Base-by-base conservation (phyloP, 1,284 basidiomycete genomes). In the Serendipita sp. region DNA sequence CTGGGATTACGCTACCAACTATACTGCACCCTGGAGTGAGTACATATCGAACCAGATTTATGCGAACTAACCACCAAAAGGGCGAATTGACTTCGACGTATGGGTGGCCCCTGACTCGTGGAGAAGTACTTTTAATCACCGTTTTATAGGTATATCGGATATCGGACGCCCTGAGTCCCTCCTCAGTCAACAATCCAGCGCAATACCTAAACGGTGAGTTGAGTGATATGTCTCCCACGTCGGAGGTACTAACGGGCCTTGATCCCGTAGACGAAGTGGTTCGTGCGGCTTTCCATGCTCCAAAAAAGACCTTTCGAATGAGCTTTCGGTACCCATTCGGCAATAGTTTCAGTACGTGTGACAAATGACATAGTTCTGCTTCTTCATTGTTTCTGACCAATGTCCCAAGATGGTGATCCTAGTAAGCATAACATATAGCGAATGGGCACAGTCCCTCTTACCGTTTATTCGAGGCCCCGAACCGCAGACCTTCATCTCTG, bases 1-100 rank as follows among this genome's bases (percentile, higher is more conserved):
- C 68, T 66, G 81, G 41, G 82, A 84, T 68, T 84, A 84, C 66
- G 80, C 82, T 17, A 60, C 79, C 65, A 84, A 85, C 68, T 84
- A 74, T 67, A 81, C 78, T 0, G 82, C 77, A 67, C 85, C 85
- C 1, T 87, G 83, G 84, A 81, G 83, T 85, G 70, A 64, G 81
- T 73, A 4, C 3, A 30, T 22, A n/a, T 26, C 34, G 1, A 26
- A 8, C 29, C 6, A 5, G 17, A 17, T 49, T 8, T 49, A 49
- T 22, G 6, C 29, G 6, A 13, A 17, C 42, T 13, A 17, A 12
- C 13, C 17, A 44, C 42, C 17, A 17, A 44, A 22, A 58, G 53
- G 26, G 53, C 22, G n/a, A 30, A 26, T 35, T 22, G 53, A 35
- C 10, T n/a, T 58, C n/a, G n/a, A 58, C 53, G 53, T 58, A 34